Evolutionary conservation across 495 filamentous ascomycete genomes (phyloP).

Genomic region (Penicillium antarcticum): DNA sequence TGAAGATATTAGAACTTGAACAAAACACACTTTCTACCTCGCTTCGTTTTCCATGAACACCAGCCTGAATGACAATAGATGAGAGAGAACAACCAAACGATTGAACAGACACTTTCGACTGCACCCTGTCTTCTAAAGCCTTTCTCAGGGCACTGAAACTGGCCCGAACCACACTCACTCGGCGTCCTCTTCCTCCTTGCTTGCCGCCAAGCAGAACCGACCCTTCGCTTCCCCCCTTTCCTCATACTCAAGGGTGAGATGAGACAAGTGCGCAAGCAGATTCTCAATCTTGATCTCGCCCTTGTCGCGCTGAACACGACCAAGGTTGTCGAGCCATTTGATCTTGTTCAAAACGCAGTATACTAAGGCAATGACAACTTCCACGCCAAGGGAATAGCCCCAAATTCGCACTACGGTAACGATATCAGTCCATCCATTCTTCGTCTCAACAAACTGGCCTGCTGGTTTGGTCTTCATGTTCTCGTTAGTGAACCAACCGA

Average conservation of each 20-base stretch:
- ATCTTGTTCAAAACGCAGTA: conserved; percentile 70
- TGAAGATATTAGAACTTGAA: background rate
- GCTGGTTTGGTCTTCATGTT: conserved; percentile 42
- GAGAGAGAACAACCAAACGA: background rate
- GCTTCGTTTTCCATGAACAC: no score
- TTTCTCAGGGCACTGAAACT: background rate
- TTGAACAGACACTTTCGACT: background rate
- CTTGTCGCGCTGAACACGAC: conserved; percentile 63
- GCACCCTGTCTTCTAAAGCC: no score
- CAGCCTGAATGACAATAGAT: background rate
- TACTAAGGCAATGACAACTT: conserved; percentile 71
- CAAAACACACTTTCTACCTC: background rate
- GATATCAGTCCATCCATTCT: conserved; percentile 66
- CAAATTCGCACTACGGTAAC: conserved; percentile 78
- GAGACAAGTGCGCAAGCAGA: conserved; percentile 64
- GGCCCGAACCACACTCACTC: conserved; percentile 24
- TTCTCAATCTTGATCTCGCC: conserved; percentile 74
- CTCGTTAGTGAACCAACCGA: conserved; percentile 63
- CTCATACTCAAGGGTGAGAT: conserved; percentile 69
- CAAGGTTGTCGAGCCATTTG: conserved; percentile 65
- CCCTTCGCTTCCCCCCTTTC: conserved; percentile 41
- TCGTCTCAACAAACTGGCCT: conserved; percentile 42
- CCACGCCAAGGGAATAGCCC: conserved; percentile 70
- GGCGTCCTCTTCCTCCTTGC: conserved; percentile 43
- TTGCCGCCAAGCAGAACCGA: conserved; percentile 35